A percentile compares a stretch with the other conserved stretches of the same genome.
phyloP scores from a whole-genome alignment of 768 basidiomycete species.

The Ramaria rubella region DNA sequence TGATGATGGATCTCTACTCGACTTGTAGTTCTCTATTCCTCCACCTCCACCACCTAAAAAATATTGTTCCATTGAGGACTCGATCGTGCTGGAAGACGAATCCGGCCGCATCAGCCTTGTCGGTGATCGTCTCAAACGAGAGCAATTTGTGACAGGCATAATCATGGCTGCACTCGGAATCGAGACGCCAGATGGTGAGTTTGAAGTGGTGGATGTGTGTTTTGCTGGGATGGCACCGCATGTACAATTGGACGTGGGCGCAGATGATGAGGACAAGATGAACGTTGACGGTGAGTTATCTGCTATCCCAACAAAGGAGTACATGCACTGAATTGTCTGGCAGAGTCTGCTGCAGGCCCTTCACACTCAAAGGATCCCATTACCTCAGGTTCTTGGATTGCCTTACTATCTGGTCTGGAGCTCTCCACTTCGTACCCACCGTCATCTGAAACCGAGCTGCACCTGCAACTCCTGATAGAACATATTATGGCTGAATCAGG shows the following conservation, averaged over 20 bases:
- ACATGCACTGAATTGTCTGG: background rate
- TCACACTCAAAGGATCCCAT: background rate
- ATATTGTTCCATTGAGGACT: constrained; percentile 71
- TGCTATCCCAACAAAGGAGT: background rate
- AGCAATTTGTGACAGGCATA: constrained; percentile 80
- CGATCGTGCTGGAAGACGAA: constrained; percentile 91
- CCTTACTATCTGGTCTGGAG: constrained; percentile 77
- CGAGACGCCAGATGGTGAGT: constrained; percentile 85
- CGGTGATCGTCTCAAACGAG: constrained; percentile 57
- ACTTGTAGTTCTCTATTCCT: constrained; percentile 74
- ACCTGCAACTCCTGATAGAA: constrained; percentile 83
- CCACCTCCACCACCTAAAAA: constrained; percentile 72
- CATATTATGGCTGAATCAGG: constrained; percentile 82
- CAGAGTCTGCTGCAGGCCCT: background rate
- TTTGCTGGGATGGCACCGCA: constrained; percentile 78
- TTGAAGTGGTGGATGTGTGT: constrained; percentile 88
- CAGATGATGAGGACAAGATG: constrained; percentile 39
- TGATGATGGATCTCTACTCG: constrained; percentile 7
- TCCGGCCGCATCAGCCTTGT: constrained; percentile 87
- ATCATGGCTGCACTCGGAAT: constrained; percentile 86
- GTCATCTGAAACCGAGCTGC: constrained; percentile 48
- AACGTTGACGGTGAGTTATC: constrained; percentile 56
- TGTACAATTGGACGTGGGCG: constrained; percentile 12
- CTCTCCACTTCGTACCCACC: constrained; percentile 57
- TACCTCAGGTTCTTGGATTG: constrained; percentile 68